Base-by-base conservation (phyloP, 805 yeast genomes). In the Helenozyma baotianmanensis region DNA sequence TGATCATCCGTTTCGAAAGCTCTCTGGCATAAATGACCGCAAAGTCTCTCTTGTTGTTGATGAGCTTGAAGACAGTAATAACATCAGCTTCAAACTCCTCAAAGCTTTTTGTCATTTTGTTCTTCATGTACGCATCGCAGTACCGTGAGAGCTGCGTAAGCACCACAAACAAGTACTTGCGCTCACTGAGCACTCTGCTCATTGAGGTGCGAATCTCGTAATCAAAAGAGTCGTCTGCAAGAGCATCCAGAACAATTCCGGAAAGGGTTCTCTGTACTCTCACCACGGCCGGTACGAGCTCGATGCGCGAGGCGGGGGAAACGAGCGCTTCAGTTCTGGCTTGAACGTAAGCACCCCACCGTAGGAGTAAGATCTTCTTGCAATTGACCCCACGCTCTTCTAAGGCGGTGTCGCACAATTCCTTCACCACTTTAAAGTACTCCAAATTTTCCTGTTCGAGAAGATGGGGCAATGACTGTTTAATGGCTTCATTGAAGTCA, bases 1-100 rank as follows among this genome's bases (percentile, higher is more conserved):
- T 31, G 25, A 66, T 48, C 29, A 67, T 47, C 32, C 73, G 43
- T 30, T 52, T 53, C 4, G 70, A 61, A n/a, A 67, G 47, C 23
- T 63, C 67, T 23, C 49, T 49, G 34, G 56, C 57, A 43, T 63
- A 67, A 2, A 42, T 35, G 1, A 40, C 27, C 3, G 62, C 35
- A 32, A 66, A 64, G 11, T 55, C 61, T 18, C 39, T 43, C 32
- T 67, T 67, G 43, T 56, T 61, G 29, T 51, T 46, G 4, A 67
- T 33, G 7, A 54, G 48, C 23, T 60, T 56, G 51, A 62, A 66
- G 6, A 65, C 45, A 2, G 44, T 38, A 17, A 55, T 25, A 14
- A 52, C 53, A 6, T 48, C 47, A 1, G 35, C 24, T 21, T 44
- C 36, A 29, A 54, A 49, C 6, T 42, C 47, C 2, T 36, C 32